Evolutionary conservation across 192 early-diverging fungal genomes (phyloP).

Genomic region (Linnemannia exigua): DNA sequence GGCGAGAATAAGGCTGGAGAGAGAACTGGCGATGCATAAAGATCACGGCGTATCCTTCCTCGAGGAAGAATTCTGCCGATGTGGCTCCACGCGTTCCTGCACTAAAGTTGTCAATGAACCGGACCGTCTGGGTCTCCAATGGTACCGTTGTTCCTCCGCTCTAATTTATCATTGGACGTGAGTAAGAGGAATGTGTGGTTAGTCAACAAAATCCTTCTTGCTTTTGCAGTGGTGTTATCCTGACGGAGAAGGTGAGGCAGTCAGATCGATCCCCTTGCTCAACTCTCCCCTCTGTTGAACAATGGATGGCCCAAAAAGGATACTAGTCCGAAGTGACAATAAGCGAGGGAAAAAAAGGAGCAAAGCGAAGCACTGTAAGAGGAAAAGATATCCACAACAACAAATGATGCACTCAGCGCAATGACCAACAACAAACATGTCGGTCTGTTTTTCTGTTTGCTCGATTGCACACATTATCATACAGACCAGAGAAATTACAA

Average conservation of each 20-base stretch:
- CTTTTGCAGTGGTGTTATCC: not conserved
- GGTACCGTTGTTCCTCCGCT: constrained; percentile 98
- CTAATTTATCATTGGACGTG: constrained; percentile 31
- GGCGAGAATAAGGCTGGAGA: constrained; percentile 92
- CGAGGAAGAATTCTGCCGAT: constrained; percentile 95
- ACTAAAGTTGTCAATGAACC: constrained; percentile 99
- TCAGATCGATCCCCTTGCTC: no score
- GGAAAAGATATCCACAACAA: not conserved
- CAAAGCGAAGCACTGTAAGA: not conserved
- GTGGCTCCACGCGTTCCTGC: constrained; percentile 95
- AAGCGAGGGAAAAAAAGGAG: not conserved
- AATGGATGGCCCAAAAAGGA: constrained; percentile 42
- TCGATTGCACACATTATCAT: not conserved
- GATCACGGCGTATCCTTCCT: constrained; percentile 94
- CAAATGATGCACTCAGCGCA: not conserved
- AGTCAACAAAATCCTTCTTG: not conserved
- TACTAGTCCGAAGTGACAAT: constrained; percentile 19
- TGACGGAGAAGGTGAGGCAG: not conserved
- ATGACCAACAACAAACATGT: not conserved
- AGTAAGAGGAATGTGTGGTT: not conserved
- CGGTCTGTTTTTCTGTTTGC: constrained; percentile 11
- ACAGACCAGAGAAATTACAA: not conserved
- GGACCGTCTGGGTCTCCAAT: constrained; percentile 95
- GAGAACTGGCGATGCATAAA: constrained; percentile 96
- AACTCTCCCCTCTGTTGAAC: constrained; percentile 1